These are phyloP conservation scores for Skeletonema marinoi DNA, from an alignment of 108 stramenopile species.

Conservation along the genomic window DNA sequence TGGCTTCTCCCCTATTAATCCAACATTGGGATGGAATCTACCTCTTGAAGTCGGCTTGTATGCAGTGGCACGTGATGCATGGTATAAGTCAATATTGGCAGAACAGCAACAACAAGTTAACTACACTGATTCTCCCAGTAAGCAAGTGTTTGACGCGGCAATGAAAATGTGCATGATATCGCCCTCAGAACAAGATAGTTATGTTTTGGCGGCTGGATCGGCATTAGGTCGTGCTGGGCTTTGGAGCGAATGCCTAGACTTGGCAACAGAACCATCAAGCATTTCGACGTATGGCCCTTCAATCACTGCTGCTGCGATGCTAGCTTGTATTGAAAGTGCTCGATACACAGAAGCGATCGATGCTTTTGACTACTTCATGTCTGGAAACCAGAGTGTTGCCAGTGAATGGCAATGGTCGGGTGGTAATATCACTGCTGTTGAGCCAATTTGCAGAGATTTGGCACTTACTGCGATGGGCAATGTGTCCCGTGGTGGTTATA, in stretches of 20 bases:
- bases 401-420: constrained; percentile 81
- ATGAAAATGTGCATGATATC: constrained; percentile 75
- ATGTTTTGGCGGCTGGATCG: constrained; percentile 81
- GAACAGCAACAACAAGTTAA: constrained; percentile 1
- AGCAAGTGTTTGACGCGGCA: constrained; percentile 68
- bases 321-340: constrained; percentile 60
- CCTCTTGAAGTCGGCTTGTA: constrained; percentile 60
- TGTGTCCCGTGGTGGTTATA: constrained; percentile 19
- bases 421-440: constrained; percentile 46
- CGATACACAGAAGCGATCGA: constrained; percentile 50
- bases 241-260: constrained; percentile 66
- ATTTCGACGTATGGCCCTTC: constrained; percentile 40
- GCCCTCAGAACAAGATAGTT: constrained; percentile 66
- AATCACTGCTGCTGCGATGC: constrained; percentile 68
- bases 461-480: constrained; percentile 61
- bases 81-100: not conserved
- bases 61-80: constrained; percentile 52
- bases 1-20: constrained; percentile 44
- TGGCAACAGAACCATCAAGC: constrained; percentile 38
- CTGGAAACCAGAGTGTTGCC: constrained; percentile 30
- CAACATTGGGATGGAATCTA: constrained; percentile 46
- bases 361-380: constrained; percentile 44
- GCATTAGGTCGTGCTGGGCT: constrained; percentile 79
- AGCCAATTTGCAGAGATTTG: constrained; percentile 72
- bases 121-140: constrained; percentile 4